Evolutionary conservation across 805 yeast species (phyloP), one percentile per base, ranked within the genome.

Genomic region (Candida montana): DNA sequence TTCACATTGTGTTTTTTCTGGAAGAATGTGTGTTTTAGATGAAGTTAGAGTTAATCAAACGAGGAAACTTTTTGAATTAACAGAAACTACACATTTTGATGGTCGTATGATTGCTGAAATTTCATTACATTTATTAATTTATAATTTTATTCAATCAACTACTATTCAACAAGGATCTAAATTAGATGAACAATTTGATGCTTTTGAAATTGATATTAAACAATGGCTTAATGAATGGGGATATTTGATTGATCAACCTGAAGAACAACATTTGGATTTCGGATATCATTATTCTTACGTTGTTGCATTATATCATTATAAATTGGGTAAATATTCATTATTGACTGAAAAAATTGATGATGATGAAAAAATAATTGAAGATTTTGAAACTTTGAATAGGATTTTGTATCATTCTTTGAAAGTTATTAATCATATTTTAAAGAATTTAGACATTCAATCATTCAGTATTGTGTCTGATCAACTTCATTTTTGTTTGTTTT

Each of bases 21-120:
- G 91, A 9, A 58, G 89, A 51, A 68, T 71, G 75, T 73, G 81
- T 57, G 60, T 79, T 20, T 58, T 83, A 7, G 87, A 81, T 54
- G 79, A 74, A 44, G 64, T 72, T 19, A 64, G 87, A 31, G 57
- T 81, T 33, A 77, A 75, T 44, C 72, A 75, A 44, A 78, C 86
- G 46, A 68, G 78, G 9, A 69, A 76, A 17, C 73, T 82, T 2
- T 62, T 81, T 37, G 75, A 78, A 31, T 59, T 77, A 30, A 67
- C 79, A 5, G 66, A 75, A 28, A 76, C 89, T 2, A 81, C 89
- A 6, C 82, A 83, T 53, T 85, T 84, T 57, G 95, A 85, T 55
- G 87, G 85, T n/a, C 63, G 93, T 44, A 82, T 85, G 77, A 81
- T 83, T 7, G 81, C 88, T 31, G 95, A 85, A 58, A 77, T 83